Percentiles rank a stretch among this genome's conserved stretches.
phyloP scores from a whole-genome alignment of 176 grass and related monocot genomes.

The Avena atlantica region DNA sequence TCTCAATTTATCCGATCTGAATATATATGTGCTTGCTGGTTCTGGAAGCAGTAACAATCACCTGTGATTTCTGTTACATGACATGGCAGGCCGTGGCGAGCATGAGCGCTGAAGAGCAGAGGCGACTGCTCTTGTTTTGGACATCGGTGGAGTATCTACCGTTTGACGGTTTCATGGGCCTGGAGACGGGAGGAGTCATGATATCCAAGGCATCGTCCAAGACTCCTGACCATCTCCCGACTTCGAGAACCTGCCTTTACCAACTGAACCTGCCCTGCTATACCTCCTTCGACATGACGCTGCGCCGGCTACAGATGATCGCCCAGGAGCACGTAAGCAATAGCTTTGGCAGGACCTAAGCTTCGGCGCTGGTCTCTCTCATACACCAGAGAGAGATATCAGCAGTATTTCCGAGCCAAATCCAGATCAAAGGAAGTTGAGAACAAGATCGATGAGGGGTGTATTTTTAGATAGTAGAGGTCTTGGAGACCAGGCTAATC shows the following conservation, averaged over 20 bases:
- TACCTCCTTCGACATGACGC: slow-evolving; percentile 49
- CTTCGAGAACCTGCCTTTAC: slow-evolving; percentile 73
- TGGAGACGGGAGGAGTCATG: slow-evolving; percentile 36
- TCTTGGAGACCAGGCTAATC: too few species aligned
- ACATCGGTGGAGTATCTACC: slow-evolving; percentile 69
- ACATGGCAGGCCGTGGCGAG: slow-evolving; percentile 46
- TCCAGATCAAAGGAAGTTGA: too few species aligned
- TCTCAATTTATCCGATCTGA: not conserved
- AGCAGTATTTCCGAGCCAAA: not conserved
- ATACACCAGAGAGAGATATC: not conserved
- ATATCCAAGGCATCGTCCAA: slow-evolving; percentile 48
- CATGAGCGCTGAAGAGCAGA: slow-evolving; percentile 59
- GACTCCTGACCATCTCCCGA: slow-evolving; percentile 58
- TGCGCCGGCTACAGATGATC: slow-evolving; percentile 50
- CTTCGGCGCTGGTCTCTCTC: not conserved
- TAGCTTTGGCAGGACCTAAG: slow-evolving; percentile 44
- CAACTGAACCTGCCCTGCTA: slow-evolving; percentile 61
- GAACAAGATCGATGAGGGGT: too few species aligned
- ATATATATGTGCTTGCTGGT: not conserved
- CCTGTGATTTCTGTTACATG: not conserved
- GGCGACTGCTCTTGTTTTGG: slow-evolving; percentile 74
- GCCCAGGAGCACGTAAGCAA: slow-evolving; percentile 65
- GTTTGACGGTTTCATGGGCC: slow-evolving; percentile 54
- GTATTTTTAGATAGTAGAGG: too few species aligned
- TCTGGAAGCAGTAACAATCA: too few species aligned